Evolutionary conservation across 306 rosid species (phyloP).

Genomic region (barrel medic (Medicago truncatula)): DNA sequence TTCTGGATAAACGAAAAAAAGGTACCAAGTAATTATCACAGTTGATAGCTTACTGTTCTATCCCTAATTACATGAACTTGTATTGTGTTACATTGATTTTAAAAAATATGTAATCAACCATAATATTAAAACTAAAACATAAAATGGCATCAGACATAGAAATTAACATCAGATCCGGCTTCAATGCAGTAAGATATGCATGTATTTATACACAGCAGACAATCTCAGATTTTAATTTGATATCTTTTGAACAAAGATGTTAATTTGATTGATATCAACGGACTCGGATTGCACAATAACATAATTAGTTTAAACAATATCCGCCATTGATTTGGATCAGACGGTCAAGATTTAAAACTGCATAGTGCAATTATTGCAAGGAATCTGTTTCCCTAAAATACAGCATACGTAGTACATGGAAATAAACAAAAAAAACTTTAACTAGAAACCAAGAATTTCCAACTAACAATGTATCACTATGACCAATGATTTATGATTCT

Average conservation of each 20-base stretch:
- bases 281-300: neutral
- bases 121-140: neutral
- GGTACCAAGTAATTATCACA: no score
- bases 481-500: constrained; percentile 36
- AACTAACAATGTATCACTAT: constrained; percentile 13
- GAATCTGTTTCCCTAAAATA: neutral
- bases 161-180: neutral
- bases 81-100: neutral
- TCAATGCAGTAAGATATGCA: neutral
- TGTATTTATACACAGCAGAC: no score
- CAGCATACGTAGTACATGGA: neutral
- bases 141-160: no score
- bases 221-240: no score
- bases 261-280: neutral
- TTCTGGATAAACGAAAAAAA: no score
- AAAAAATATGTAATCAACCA: neutral
- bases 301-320: neutral
- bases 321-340: neutral
- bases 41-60: no score
- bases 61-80: no score
- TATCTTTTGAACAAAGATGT: no score
- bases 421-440: neutral
- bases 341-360: neutral
- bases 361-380: neutral
- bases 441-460: constrained; percentile 20